Percentiles rank a stretch among this genome's conserved stretches.
These are phyloP conservation scores for Tricholoma matsutake DNA, from an alignment of 768 basidiomycete species.

Conservation along the genomic window DNA sequence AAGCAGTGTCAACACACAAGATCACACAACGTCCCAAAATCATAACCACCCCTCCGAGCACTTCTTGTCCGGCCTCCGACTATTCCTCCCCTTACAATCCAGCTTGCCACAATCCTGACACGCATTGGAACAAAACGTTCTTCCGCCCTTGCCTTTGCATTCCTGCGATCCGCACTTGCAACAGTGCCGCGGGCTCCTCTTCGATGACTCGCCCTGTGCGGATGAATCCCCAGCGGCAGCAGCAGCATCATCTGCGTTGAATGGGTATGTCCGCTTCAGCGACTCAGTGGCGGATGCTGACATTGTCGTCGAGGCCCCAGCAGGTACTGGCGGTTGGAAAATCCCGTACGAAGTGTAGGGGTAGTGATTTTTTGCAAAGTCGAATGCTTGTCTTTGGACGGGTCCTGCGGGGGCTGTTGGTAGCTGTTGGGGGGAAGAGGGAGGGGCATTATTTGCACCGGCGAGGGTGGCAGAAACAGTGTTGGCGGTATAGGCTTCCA, in stretches of 20 bases:
- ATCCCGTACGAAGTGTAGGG: constrained; percentile 1
- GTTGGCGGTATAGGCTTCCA: constrained; percentile 42
- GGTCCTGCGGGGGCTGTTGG: neutral
- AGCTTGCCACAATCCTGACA: constrained; percentile 84
- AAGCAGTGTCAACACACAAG: no score
- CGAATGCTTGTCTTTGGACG: neutral
- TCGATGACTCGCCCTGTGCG: constrained; percentile 37
- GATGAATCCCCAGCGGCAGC: constrained; percentile 15
- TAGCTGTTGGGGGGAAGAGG: neutral
- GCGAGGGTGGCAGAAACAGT: neutral
- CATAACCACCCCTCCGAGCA: constrained; percentile 55
- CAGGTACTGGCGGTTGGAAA: neutral
- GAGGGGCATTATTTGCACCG: neutral
- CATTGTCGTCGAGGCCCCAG: neutral
- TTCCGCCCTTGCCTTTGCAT: constrained; percentile 81
- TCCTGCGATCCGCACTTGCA: constrained; percentile 80
- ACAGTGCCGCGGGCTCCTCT: constrained; percentile 71
- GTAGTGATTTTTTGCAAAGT: neutral
- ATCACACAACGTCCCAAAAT: neutral
- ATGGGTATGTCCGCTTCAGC: constrained; percentile 24
- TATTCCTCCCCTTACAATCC: constrained; percentile 76
- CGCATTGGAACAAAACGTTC: constrained; percentile 66
- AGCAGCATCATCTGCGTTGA: constrained; percentile 9
- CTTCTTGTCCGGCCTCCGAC: constrained; percentile 70
- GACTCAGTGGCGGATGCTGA: neutral